Evolutionary conservation across 73 alveolate species (phyloP).

Genomic region (Paramecium octaurelia): DNA sequence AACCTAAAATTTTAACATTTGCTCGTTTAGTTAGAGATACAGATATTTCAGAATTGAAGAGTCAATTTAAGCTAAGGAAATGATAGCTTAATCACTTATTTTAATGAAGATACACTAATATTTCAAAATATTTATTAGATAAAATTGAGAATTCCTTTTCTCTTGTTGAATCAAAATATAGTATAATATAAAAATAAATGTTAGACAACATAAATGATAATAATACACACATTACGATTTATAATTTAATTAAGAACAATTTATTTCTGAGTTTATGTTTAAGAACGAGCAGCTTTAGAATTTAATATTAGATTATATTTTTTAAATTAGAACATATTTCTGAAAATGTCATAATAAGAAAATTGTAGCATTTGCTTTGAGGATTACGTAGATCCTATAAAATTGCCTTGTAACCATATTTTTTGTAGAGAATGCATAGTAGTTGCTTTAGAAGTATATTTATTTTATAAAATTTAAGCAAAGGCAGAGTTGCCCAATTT

Average conservation of each 20-base stretch:
- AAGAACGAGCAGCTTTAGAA: not conserved
- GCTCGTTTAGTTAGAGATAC: not conserved
- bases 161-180: not conserved
- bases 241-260: not conserved
- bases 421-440: constrained; percentile 9
- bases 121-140: not conserved
- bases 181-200: not conserved
- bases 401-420: constrained; percentile 17
- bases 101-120: not conserved
- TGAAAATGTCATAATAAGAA: not conserved
- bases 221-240: not conserved
- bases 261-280: not conserved
- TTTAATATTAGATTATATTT: not conserved
- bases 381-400: not conserved
- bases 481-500: constrained; percentile 38
- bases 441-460: not conserved
- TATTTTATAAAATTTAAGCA: not conserved
- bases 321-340: not conserved
- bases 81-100: not conserved
- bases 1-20: not conserved
- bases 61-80: not conserved
- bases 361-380: constrained; percentile 24
- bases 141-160: not conserved
- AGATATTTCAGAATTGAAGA: not conserved
- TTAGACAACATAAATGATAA: not conserved